A percentile compares a stretch with the other conserved stretches of the same genome.
Evolutionary conservation across 805 yeast genomes (phyloP).

Genomic region (Lipomyces japonicus): DNA sequence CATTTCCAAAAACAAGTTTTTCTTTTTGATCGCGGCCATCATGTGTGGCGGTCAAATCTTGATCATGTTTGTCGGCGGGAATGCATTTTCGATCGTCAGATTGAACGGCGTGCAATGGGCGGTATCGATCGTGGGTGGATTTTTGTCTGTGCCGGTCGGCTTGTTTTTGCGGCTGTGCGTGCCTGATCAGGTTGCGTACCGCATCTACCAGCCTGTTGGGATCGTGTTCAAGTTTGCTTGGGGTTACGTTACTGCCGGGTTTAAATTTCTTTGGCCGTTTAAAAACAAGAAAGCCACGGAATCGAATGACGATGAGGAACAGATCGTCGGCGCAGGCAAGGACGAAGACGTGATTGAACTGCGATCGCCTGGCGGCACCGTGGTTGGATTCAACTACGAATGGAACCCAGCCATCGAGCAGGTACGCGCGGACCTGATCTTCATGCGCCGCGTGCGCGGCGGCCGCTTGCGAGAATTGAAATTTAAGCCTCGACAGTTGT

Average conservation of each 20-base stretch:
- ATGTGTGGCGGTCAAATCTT: constrained; percentile 82
- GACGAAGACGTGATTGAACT: too few relatives aligned
- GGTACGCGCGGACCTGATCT: constrained; percentile 39
- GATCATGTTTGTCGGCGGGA: constrained; percentile 96
- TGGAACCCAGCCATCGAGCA: constrained; percentile 43
- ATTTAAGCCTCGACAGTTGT: constrained; percentile 30
- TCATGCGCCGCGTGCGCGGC: constrained; percentile 39
- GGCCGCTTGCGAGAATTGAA: constrained; percentile 39
- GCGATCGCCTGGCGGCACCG: constrained; percentile 22
- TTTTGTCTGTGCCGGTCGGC: constrained; percentile 78
- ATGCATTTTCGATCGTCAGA: constrained; percentile 78
- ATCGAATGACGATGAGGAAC: constrained; percentile 25
- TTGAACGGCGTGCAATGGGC: constrained; percentile 90
- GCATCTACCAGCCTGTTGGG: constrained; percentile 23
- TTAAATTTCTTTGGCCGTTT: constrained; percentile 27
- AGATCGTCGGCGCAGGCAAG: too few relatives aligned
- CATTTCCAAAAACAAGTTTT: constrained; percentile 76
- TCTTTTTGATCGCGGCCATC: constrained; percentile 63
- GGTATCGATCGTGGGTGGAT: constrained; percentile 76
- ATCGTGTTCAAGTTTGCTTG: constrained; percentile 10
- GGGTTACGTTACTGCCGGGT: constrained; percentile 9
- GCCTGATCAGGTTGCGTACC: constrained; percentile 58
- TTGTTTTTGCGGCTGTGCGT: constrained; percentile 60
- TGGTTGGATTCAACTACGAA: constrained; percentile 28
- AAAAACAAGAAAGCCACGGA: constrained; percentile 27